These are phyloP conservation scores for Cladorrhinum sp. DNA, from an alignment of 2,329 filamentous ascomycete genomes.

Conservation along the genomic window DNA sequence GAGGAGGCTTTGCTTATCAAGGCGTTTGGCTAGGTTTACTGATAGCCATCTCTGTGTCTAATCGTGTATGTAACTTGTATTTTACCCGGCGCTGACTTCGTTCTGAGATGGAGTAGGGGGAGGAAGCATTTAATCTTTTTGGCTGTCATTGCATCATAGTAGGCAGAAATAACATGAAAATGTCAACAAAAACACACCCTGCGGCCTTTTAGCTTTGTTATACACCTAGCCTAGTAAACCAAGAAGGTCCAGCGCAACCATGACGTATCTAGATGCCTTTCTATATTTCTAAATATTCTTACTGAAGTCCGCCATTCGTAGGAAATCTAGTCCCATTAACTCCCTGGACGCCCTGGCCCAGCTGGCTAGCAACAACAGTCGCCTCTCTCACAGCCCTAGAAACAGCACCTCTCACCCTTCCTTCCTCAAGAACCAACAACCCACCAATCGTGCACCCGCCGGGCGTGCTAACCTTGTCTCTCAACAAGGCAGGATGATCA, in stretches of 20 bases:
- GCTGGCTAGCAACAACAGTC: constrained; percentile 64
- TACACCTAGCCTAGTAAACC: background rate
- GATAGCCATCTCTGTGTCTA: background rate
- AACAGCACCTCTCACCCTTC: constrained; percentile 63
- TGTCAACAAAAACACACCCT: background rate
- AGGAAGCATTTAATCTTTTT: background rate
- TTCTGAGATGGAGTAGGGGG: background rate
- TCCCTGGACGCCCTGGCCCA: constrained; percentile 54
- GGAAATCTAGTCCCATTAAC: constrained; percentile 46
- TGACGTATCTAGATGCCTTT: too few relatives aligned
- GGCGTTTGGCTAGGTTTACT: background rate
- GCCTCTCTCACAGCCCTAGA: constrained; percentile 68
- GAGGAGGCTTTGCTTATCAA: background rate
- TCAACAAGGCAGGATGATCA: constrained; percentile 71
- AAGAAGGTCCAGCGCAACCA: background rate
- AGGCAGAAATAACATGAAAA: background rate
- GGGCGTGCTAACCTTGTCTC: constrained; percentile 74
- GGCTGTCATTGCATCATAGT: background rate
- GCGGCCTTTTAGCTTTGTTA: background rate
- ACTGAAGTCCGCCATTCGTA: constrained; percentile 17
- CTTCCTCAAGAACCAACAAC: constrained; percentile 70
- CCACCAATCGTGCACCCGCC: constrained; percentile 77
- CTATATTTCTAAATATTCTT: background rate
- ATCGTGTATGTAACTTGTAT: background rate
- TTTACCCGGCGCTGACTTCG: background rate